A percentile compares a stretch with the other conserved stretches of the same genome.
phyloP scores from a whole-genome alignment of 768 basidiomycete genomes.

The Auricularia cornea region DNA sequence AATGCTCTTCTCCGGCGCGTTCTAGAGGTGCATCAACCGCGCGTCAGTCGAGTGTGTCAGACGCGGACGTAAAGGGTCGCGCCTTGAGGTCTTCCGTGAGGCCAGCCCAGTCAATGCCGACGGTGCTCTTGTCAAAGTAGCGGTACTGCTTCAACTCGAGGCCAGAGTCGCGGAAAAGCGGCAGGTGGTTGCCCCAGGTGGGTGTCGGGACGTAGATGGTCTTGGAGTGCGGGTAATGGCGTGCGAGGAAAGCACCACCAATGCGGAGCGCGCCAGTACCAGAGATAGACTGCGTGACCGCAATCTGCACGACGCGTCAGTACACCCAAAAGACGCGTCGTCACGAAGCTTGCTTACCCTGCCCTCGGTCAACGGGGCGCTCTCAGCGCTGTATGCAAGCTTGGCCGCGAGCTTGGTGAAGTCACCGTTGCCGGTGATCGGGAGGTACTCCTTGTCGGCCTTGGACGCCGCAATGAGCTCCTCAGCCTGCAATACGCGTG shows the following conservation, averaged over 20 bases:
- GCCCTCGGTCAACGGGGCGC: conserved; percentile 58
- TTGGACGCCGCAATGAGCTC: conserved; percentile 53
- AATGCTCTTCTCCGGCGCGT: conserved; percentile 69
- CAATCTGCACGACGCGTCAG: conserved; percentile 41
- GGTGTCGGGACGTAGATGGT: conserved; percentile 87
- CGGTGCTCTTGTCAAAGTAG: conserved; percentile 89
- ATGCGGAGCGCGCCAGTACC: conserved; percentile 97
- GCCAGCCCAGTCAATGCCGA: conserved; percentile 86
- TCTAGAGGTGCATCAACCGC: conserved; percentile 26
- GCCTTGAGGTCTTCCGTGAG: conserved; percentile 83
- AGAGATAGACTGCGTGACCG: conserved; percentile 89
- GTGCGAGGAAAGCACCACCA: conserved; percentile 84
- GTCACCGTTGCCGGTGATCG: conserved; percentile 82
- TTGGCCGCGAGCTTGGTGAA: conserved; percentile 84
- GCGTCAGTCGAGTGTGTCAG: neutral
- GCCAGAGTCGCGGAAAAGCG: conserved; percentile 89
- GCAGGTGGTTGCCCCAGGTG: conserved; percentile 96
- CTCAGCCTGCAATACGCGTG: conserved; percentile 52
- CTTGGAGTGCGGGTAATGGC: conserved; percentile 81
- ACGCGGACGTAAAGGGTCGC: conserved; percentile 15
- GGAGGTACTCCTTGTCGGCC: conserved; percentile 92
- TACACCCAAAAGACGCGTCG: neutral
- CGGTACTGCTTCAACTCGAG: conserved; percentile 87
- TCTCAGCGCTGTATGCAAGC: conserved; percentile 85
- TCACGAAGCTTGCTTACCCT: conserved; percentile 41